Conservation (phyloP, 768 basidiomycete species). For the Leucogyrophana mollusca region DNA sequence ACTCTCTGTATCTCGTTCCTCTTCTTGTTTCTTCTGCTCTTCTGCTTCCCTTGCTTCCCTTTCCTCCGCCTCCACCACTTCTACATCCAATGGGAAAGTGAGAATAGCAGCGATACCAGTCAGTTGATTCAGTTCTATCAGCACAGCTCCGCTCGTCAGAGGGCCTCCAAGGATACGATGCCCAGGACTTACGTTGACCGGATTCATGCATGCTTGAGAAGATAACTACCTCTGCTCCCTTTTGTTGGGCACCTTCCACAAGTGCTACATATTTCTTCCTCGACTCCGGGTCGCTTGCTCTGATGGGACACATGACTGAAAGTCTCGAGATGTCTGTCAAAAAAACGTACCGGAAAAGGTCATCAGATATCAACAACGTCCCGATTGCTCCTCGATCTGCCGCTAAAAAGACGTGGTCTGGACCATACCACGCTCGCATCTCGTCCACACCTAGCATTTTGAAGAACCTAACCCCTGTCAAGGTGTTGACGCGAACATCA, state of each 20-base stretch:
- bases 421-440: constrained; percentile 98
- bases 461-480: constrained; percentile 67
- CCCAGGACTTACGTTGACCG: constrained; percentile 76
- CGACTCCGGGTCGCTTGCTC: constrained; percentile 74
- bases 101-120: constrained; percentile 95
- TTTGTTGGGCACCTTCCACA: constrained; percentile 85
- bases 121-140: constrained; percentile 90
- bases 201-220: constrained; percentile 99
- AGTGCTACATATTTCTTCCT: constrained; percentile 84
- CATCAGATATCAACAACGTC: constrained; percentile 92
- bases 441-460: constrained; percentile 96
- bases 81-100: constrained; percentile 93
- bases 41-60: constrained; percentile 59
- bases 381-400: constrained; percentile 93
- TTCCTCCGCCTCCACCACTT: constrained; percentile 94
- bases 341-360: constrained; percentile 75
- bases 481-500: not conserved
- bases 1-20: constrained; percentile 3
- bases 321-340: not conserved
- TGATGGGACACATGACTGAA: constrained; percentile 26
- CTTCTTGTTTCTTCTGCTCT: constrained; percentile 13
- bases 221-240: constrained; percentile 91
- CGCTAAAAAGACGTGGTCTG: constrained; percentile 89
- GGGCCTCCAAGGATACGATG: not conserved
- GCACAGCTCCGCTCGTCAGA: constrained; percentile 1